Evolutionary conservation across 2,329 filamentous ascomycete genomes (phyloP).

Genomic region (Talaromyces sp.): DNA sequence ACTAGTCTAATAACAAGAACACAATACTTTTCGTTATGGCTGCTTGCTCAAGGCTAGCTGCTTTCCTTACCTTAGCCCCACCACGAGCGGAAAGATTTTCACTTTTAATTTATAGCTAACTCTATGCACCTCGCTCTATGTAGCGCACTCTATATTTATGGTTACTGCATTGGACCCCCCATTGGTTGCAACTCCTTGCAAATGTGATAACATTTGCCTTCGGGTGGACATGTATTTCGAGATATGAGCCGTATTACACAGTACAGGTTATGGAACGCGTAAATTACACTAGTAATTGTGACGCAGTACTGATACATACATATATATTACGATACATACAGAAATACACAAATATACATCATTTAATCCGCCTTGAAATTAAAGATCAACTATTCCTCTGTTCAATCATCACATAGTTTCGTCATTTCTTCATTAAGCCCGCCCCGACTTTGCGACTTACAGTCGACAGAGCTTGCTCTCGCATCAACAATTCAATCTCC

Average conservation of each 20-base stretch:
- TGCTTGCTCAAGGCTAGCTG: background rate
- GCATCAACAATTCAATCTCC: background rate
- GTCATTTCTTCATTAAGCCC: background rate
- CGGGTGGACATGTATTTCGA: background rate
- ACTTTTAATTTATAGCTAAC: background rate
- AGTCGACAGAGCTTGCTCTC: background rate
- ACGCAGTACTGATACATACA: background rate
- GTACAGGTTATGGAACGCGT: background rate
- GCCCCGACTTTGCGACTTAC: background rate
- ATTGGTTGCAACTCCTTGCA: background rate
- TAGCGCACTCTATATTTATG: background rate
- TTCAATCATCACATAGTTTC: background rate
- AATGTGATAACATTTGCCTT: background rate
- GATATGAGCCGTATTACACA: background rate
- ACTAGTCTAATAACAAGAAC: background rate
- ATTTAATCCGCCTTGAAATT: background rate
- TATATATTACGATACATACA: background rate
- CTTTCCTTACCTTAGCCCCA: background rate
- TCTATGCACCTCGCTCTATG: background rate
- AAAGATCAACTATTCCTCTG: background rate
- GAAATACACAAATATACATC: background rate
- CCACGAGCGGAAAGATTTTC: background rate
- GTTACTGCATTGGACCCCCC: background rate
- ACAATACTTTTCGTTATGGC: background rate
- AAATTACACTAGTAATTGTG: background rate